Base-by-base conservation (phyloP, 2,329 filamentous ascomycete species). In the Cytospora piceae region DNA sequence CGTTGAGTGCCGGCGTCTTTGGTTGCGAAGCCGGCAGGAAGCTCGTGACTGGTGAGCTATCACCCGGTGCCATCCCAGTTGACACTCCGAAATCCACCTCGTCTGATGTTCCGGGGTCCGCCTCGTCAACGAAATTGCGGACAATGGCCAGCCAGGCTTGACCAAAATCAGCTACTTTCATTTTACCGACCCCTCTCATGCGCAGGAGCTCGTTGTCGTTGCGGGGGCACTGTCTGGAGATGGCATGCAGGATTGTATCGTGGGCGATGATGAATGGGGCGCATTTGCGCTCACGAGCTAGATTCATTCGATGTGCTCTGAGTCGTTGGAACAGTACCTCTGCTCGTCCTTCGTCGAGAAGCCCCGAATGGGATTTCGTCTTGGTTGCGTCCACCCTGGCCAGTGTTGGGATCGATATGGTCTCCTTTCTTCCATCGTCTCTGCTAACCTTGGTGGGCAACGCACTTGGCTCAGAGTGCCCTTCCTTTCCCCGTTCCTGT, bases 101-200 rank as follows among this genome's bases (percentile, higher is more conserved):
- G 46, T 7, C 4, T 49, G 32, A 31, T 17, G 22, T 42, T 24
- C 31, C 56, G 4, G 5, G 17, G 17, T n/a, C 24, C 9, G 37
- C 24, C 11, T 58, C 31, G n/a, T 34, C 39, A 27, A 67, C 39
- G 20, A 64, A 58, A 6, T 53, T 20, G 14, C 22, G 32, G 15
- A 58, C 53, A 37, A 67, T 67, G 5, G 32, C 57, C 24, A 67
- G 32, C 65, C 65, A 67, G 6, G 39, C 61, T n/a, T 52, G n/a
- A 27, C 65, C 61, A 52, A n/a, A 64, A 4, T 58, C 51, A 15
- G 34, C n/a, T 7, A 55, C n/a, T n/a, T 64, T 58, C 29, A 14
- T 29, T 12, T 46, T 54, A 39, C 61, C 65, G 39, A 67, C 37
- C 7, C 57, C 65, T 37, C 32, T 56, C 42, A 64, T 61, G 14